These are phyloP conservation scores for Evansstolkia leycettana DNA, from an alignment of 495 filamentous ascomycete genomes.

Conservation along the genomic window DNA sequence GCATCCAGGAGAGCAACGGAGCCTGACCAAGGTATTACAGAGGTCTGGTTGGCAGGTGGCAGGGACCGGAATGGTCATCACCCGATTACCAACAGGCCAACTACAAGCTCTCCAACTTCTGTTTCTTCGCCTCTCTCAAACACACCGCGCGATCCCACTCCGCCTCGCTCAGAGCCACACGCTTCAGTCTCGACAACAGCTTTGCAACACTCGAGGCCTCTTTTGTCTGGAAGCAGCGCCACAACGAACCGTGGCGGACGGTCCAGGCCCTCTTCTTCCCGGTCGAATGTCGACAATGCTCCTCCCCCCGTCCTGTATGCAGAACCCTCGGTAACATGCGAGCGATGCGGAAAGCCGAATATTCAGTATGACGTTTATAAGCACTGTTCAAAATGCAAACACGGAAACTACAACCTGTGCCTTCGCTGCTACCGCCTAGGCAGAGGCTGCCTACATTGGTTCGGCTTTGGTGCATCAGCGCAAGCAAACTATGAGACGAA, in stretches of 20 bases:
- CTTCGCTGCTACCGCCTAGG: conserved; percentile 60
- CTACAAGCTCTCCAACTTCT: conserved; percentile 8
- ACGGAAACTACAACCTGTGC: conserved; percentile 67
- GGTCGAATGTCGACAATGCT: conserved; percentile 13
- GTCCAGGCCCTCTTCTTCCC: conserved; percentile 22
- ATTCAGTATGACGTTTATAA: conserved; percentile 78
- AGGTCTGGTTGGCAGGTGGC: conserved; percentile 17
- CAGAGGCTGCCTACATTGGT: conserved; percentile 69
- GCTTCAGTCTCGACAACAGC: not conserved
- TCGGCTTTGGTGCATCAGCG: conserved; percentile 58
- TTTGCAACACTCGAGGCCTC: not conserved
- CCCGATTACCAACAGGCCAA: conserved; percentile 10
- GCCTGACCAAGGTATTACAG: conserved; percentile 18
- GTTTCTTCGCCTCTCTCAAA: conserved; percentile 4
- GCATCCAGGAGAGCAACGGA: conserved; percentile 1
- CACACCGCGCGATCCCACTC: conserved; percentile 3
- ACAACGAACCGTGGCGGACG: conserved; percentile 15
- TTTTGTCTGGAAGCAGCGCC: conserved; percentile 10
- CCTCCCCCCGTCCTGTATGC: conserved; percentile 36
- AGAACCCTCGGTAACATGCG: conserved; percentile 64
- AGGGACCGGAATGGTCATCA: conserved; percentile 13
- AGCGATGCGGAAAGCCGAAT: conserved; percentile 47
- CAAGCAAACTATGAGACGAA: conserved; percentile 40
- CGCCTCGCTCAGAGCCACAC: conserved; percentile 2
- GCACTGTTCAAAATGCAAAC: conserved; percentile 55